These are phyloP conservation scores for Fusarium tupiense DNA, from an alignment of 2,329 filamentous ascomycete species.

Conservation along the genomic window DNA sequence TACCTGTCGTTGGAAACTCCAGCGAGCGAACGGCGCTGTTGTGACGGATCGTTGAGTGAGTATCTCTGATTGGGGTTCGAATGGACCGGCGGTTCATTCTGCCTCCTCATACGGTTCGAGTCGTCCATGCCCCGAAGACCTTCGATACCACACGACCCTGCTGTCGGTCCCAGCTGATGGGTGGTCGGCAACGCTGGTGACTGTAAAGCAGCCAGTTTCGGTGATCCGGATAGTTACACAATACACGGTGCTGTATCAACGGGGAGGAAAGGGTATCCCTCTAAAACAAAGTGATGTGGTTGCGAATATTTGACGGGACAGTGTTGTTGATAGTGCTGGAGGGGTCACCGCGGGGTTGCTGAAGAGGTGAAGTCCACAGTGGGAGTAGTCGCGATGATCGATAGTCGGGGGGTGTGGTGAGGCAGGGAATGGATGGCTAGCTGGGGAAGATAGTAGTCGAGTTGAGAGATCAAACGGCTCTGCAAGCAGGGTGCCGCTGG, in stretches of 20 bases:
- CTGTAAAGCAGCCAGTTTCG: slow-evolving; percentile 41
- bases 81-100: slow-evolving; percentile 76
- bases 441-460: slow-evolving; percentile 39
- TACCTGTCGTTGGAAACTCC: slow-evolving; percentile 53
- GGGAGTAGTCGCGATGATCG: slow-evolving; percentile 40
- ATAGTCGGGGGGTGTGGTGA: slow-evolving; percentile 38
- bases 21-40: slow-evolving; percentile 52
- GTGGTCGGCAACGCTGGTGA: slow-evolving; percentile 60
- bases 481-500: slow-evolving; percentile 42
- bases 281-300: neutral
- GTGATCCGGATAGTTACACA: slow-evolving; percentile 17
- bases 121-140: slow-evolving; percentile 79
- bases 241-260: slow-evolving; percentile 14
- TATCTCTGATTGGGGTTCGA: slow-evolving; percentile 66
- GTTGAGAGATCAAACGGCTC: slow-evolving; percentile 37
- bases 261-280: neutral
- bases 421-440: slow-evolving; percentile 42
- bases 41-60: slow-evolving; percentile 59
- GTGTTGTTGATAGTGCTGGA: slow-evolving; percentile 30
- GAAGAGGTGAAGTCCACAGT: slow-evolving; percentile 35
- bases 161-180: slow-evolving; percentile 70
- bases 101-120: slow-evolving; percentile 76
- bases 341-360: slow-evolving; percentile 43
- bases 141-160: slow-evolving; percentile 63
- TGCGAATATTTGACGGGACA: slow-evolving; percentile 11